Percentiles rank a stretch among this genome's conserved stretches.
These are phyloP conservation scores for Pythium diclinum DNA, from an alignment of 352 stramenopile species.

Conservation along the genomic window DNA sequence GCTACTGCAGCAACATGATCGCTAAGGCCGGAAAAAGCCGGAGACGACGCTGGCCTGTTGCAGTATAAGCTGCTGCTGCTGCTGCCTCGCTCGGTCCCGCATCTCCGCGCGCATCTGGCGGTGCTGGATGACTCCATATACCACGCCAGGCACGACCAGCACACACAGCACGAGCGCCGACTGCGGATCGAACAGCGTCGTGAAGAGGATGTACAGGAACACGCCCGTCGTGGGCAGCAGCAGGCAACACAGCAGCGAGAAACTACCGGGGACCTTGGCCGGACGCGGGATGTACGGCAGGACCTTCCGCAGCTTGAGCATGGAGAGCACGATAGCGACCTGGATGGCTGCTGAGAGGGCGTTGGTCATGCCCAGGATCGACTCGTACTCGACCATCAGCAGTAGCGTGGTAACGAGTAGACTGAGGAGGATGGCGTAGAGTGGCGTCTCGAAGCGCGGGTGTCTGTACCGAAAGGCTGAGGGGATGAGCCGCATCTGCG, in stretches of 20 bases:
- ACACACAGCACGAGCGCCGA: constrained; percentile 5
- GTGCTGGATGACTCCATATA: constrained; percentile 1
- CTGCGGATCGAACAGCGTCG: constrained; percentile 6
- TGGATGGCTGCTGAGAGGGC: constrained; percentile 78
- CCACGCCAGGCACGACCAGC: constrained; percentile 9
- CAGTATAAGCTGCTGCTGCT: background rate
- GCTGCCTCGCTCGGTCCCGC: background rate
- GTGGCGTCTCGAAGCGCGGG: constrained; percentile 16
- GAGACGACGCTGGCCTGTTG: background rate
- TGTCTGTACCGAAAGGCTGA: constrained; percentile 56
- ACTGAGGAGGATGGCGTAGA: constrained; percentile 16
- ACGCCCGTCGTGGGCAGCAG: constrained; percentile 5
- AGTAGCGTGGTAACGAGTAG: constrained; percentile 16
- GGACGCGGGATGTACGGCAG: constrained; percentile 40
- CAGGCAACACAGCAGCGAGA: constrained; percentile 1
- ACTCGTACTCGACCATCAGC: constrained; percentile 36
- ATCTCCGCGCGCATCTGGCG: constrained; percentile 3
- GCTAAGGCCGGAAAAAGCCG: no score
- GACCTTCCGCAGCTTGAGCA: constrained; percentile 70
- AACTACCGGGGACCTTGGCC: constrained; percentile 20
- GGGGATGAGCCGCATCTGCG: constrained; percentile 66
- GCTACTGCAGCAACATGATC: no score
- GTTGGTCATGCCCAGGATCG: constrained; percentile 71
- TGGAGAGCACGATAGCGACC: constrained; percentile 75
- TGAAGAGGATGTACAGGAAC: constrained; percentile 21